A percentile compares a stretch with the other conserved stretches of the same genome.
These are phyloP conservation scores for Aspergillus luchuensis DNA, from an alignment of 2,329 filamentous ascomycete genomes.

Conservation along the genomic window DNA sequence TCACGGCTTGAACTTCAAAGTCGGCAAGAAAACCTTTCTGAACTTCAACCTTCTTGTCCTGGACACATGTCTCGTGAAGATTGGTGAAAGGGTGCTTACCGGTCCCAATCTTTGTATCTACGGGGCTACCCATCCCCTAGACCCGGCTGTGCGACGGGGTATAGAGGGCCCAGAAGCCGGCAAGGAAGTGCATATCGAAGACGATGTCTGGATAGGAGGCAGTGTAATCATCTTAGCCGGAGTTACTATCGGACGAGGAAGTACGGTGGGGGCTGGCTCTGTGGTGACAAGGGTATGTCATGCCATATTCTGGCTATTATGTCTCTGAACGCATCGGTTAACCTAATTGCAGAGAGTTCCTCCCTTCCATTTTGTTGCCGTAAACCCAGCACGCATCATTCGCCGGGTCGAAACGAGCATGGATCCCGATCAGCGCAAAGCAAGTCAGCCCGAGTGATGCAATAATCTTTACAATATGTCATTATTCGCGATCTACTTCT, in stretches of 20 bases:
- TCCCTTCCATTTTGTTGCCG: slow-evolving; percentile 31
- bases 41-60: slow-evolving; percentile 62
- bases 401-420: slow-evolving; percentile 29
- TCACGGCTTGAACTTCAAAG: slow-evolving; percentile 66
- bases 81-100: slow-evolving; percentile 56
- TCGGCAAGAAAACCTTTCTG: slow-evolving; percentile 51
- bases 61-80: slow-evolving; percentile 55
- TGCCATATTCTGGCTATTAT: neutral
- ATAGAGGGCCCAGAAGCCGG: slow-evolving; percentile 54
- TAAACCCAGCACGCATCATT: slow-evolving; percentile 29
- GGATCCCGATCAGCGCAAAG: slow-evolving; percentile 20
- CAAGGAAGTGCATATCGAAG: slow-evolving; percentile 51
- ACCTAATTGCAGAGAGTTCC: slow-evolving; percentile 26
- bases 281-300: slow-evolving; percentile 42
- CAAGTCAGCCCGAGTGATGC: neutral
- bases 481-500: neutral
- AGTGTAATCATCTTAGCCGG: slow-evolving; percentile 49
- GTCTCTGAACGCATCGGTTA: neutral
- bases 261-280: slow-evolving; percentile 43
- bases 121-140: slow-evolving; percentile 55
- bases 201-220: slow-evolving; percentile 54
- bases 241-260: slow-evolving; percentile 45
- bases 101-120: slow-evolving; percentile 57
- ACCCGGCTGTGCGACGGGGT: slow-evolving; percentile 48
- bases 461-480: neutral